Evolutionary conservation across 192 early-diverging fungal species (phyloP).

Genomic region (Coemansia sp.): DNA sequence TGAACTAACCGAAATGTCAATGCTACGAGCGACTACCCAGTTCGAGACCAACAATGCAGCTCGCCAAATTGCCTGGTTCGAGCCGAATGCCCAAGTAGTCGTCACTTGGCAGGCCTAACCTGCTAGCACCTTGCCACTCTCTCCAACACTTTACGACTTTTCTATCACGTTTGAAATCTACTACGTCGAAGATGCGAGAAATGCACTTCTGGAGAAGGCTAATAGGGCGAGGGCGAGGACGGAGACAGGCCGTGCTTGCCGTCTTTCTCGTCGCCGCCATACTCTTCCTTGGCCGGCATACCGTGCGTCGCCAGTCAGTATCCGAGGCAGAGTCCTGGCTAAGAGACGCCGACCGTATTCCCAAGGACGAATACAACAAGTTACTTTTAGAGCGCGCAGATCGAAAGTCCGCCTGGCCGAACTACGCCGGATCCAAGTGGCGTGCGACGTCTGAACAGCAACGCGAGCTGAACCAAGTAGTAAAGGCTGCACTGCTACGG

Average conservation of each 20-base stretch:
- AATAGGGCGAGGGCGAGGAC: background rate
- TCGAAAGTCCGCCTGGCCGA: slow-evolving; percentile 18
- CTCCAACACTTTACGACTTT: background rate
- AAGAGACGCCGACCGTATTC: slow-evolving; percentile 16
- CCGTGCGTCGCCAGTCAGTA: background rate
- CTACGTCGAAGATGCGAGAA: background rate
- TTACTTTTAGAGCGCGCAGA: slow-evolving; percentile 8
- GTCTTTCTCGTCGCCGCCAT: background rate
- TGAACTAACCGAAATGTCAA: too few relatives aligned
- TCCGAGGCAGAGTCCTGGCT: slow-evolving; percentile 19
- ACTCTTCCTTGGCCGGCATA: background rate
- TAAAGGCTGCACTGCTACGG: slow-evolving; percentile 18
- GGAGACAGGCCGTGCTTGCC: background rate
- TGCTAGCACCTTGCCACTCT: background rate
- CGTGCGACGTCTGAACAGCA: slow-evolving; percentile 30
- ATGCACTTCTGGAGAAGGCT: slow-evolving; percentile 1
- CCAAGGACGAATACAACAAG: slow-evolving; percentile 17
- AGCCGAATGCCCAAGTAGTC: too few relatives aligned
- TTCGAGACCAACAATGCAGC: too few relatives aligned
- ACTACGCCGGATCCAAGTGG: slow-evolving; percentile 22
- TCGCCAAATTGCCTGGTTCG: too few relatives aligned
- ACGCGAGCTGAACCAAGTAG: slow-evolving; percentile 22
- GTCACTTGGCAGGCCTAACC: too few relatives aligned
- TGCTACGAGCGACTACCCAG: too few relatives aligned
- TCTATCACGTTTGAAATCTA: background rate